phyloP scores from a whole-genome alignment of 495 filamentous ascomycete species.

The Friedmanniomyces endolithicus region DNA sequence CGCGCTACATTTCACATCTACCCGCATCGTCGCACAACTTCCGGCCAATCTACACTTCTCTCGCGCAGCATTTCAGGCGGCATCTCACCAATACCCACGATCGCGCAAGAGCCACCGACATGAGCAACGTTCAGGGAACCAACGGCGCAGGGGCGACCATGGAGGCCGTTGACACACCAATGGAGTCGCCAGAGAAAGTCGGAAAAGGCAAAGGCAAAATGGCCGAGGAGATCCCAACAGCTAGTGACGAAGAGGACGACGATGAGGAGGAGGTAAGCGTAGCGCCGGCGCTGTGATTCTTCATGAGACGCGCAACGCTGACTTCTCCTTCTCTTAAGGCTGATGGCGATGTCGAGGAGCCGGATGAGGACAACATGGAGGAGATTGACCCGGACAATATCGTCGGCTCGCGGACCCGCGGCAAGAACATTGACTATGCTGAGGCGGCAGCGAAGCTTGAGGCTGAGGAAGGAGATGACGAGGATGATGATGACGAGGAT shows the following conservation, averaged over 20 bases:
- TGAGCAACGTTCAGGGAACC: slow-evolving; percentile 6
- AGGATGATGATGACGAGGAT: slow-evolving; percentile 29
- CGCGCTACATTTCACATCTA: not conserved
- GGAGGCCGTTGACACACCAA: slow-evolving; percentile 9
- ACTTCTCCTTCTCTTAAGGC: not conserved
- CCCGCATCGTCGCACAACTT: not conserved
- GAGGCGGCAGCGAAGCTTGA: slow-evolving; percentile 28
- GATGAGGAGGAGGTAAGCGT: slow-evolving; percentile 10
- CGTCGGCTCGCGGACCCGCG: slow-evolving; percentile 77
- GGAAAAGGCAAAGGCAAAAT: slow-evolving; percentile 36
- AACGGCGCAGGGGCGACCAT: not conserved
- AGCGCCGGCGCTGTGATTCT: not conserved
- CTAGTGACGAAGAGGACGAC: slow-evolving; percentile 22
- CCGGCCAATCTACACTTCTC: not conserved
- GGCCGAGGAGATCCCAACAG: slow-evolving; percentile 20
- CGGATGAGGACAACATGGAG: slow-evolving; percentile 74
- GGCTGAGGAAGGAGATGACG: slow-evolving; percentile 31
- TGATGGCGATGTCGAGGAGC: slow-evolving; percentile 37
- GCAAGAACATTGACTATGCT: slow-evolving; percentile 34
- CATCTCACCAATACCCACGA: not conserved
- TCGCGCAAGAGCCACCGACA: not conserved
- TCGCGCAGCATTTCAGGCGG: not conserved
- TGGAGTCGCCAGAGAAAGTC: slow-evolving; percentile 21
- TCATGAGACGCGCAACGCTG: not conserved
- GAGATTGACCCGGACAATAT: slow-evolving; percentile 86